phyloP scores from a whole-genome alignment of 805 yeast species.

The Candida silvicultrix region DNA sequence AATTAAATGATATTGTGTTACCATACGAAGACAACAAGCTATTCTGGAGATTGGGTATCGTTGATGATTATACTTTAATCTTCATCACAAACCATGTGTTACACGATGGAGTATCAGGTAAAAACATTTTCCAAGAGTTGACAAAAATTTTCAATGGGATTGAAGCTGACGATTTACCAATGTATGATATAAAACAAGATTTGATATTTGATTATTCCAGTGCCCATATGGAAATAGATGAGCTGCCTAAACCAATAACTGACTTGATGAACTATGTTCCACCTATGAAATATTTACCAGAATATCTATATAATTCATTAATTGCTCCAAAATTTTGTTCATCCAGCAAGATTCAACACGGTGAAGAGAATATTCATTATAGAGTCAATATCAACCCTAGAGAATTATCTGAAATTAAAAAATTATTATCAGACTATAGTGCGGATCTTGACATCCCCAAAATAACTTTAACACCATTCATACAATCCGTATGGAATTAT shows the following conservation, averaged over 20 bases:
- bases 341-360: not conserved
- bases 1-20: not conserved
- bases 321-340: not conserved
- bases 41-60: not conserved
- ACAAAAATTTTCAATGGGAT: not conserved
- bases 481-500: not conserved
- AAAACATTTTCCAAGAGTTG: not conserved
- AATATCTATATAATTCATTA: not conserved
- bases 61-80: not conserved
- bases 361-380: not conserved
- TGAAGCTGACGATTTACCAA: not conserved
- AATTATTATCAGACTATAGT: not conserved
- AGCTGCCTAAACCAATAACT: not conserved
- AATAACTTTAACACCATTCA: not conserved
- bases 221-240: not conserved
- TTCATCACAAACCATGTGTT: not conserved
- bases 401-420: not conserved
- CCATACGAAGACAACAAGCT: not conserved
- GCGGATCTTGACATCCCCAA: not conserved
- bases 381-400: not conserved
- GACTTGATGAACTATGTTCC: not conserved
- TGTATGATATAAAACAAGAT: not conserved
- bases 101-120: not conserved
- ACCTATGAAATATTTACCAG: not conserved
- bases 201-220: not conserved